Conservation (phyloP, 306 rosid genomes). For the Hylodesmum podocarpum region DNA sequence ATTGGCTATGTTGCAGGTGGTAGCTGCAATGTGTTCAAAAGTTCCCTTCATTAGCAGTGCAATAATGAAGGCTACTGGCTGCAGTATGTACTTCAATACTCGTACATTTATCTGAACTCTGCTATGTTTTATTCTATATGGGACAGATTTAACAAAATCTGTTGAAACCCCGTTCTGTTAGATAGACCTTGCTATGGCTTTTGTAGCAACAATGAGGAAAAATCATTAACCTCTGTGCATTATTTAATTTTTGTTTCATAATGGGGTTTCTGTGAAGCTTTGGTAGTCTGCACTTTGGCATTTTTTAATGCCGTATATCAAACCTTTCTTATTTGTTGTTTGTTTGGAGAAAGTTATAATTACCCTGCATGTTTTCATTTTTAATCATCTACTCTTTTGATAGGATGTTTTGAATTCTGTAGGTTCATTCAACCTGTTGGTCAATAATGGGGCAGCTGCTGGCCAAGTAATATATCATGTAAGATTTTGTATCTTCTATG, state of each 20-base stretch:
- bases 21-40: slow-evolving; percentile 98
- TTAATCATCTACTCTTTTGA: background rate
- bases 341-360: background rate
- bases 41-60: slow-evolving; percentile 90
- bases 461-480: slow-evolving; percentile 99
- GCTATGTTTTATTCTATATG: background rate
- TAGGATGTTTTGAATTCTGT: slow-evolving; percentile 40
- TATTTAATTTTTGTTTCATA: slow-evolving; percentile 17
- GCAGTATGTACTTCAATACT: slow-evolving; percentile 53
- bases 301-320: slow-evolving; percentile 1
- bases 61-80: slow-evolving; percentile 81
- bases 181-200: background rate
- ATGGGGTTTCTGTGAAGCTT: slow-evolving; percentile 1
- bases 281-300: background rate
- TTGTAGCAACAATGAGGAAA: background rate
- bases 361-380: background rate
- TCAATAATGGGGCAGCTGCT: slow-evolving; percentile 86
- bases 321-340: background rate
- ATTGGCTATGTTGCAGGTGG: slow-evolving; percentile 57
- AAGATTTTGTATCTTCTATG: slow-evolving; percentile 34
- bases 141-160: background rate
- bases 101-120: background rate
- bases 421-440: slow-evolving; percentile 93
- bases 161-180: background rate
- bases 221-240: background rate